Evolutionary conservation across 257 asterid genomes (phyloP).

Genomic region (Solanum ossicruentum): DNA sequence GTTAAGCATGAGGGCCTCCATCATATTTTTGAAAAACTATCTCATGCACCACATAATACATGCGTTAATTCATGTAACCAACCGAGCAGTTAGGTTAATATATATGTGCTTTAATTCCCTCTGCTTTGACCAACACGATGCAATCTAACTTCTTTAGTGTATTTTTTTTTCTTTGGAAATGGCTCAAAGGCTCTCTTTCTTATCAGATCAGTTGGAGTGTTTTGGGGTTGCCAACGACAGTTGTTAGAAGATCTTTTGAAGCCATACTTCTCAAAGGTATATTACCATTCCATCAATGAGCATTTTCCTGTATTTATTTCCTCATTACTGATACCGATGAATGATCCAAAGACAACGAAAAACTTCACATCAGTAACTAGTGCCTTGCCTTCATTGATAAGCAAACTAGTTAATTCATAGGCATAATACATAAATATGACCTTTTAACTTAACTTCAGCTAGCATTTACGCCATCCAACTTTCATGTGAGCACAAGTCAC

Average conservation of each 20-base stretch:
- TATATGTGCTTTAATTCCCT: neutral
- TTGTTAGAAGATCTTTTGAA: neutral
- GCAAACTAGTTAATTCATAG: too few species aligned
- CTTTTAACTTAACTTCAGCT: too few species aligned
- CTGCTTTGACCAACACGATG: neutral
- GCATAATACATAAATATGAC: too few species aligned
- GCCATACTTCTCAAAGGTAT: too few species aligned
- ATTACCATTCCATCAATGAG: neutral
- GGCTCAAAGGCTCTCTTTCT: neutral
- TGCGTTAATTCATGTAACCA: neutral
- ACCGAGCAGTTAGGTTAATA: neutral
- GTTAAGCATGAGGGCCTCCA: slow-evolving; percentile 10
- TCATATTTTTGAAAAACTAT: slow-evolving; percentile 28
- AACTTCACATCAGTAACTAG: too few species aligned
- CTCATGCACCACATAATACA: slow-evolving; percentile 21
- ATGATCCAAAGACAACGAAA: too few species aligned
- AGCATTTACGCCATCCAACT: too few species aligned
- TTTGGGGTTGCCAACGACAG: neutral
- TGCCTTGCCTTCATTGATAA: too few species aligned
- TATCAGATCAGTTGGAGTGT: neutral
- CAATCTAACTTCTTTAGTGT: neutral
- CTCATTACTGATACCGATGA: too few species aligned
- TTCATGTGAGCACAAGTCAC: too few species aligned
- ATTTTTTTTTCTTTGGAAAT: neutral
- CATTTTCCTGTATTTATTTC: neutral